Percentiles rank a stretch among this genome's conserved stretches.
These are phyloP conservation scores for Agaricus blazei DNA, from an alignment of 768 basidiomycete genomes.

Conservation along the genomic window DNA sequence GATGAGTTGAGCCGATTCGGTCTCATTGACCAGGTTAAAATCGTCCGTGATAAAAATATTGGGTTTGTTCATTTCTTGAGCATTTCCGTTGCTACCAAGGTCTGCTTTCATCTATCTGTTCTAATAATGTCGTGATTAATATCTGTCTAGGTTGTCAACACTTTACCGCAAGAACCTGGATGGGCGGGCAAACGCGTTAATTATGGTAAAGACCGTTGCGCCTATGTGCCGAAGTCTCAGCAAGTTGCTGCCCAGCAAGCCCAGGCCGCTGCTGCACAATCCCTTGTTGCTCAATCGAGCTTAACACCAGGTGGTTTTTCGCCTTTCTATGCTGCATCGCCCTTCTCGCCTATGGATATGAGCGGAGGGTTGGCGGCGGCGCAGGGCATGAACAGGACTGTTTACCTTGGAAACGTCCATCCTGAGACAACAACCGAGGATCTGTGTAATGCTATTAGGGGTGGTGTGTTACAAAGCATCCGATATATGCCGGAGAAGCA, in stretches of 20 bases:
- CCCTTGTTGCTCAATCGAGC: slow-evolving; percentile 53
- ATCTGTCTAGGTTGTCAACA: slow-evolving; percentile 75
- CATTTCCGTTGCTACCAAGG: slow-evolving; percentile 94
- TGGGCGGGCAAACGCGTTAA: slow-evolving; percentile 98
- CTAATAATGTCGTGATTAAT: not conserved
- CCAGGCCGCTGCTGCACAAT: slow-evolving; percentile 82
- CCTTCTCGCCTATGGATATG: slow-evolving; percentile 35
- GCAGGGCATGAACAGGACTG: slow-evolving; percentile 79
- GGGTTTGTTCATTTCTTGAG: slow-evolving; percentile 98
- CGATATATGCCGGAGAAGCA: slow-evolving; percentile 96
- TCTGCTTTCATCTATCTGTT: slow-evolving; percentile 26
- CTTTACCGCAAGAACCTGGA: slow-evolving; percentile 83
- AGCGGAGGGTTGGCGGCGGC: slow-evolving; percentile 22
- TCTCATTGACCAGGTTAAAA: slow-evolving; percentile 98
- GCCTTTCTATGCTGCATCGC: slow-evolving; percentile 43
- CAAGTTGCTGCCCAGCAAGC: slow-evolving; percentile 85
- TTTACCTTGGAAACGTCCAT: slow-evolving; percentile 95
- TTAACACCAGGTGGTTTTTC: slow-evolving; percentile 32
- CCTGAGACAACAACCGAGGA: slow-evolving; percentile 95
- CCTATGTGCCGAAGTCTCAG: slow-evolving; percentile 94
- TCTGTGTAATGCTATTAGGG: slow-evolving; percentile 92
- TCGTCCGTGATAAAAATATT: slow-evolving; percentile 98
- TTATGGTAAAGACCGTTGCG: slow-evolving; percentile 98
- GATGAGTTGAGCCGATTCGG: slow-evolving; percentile 93
- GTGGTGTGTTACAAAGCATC: slow-evolving; percentile 95